A percentile compares a stretch with the other conserved stretches of the same genome.
Conservation (phyloP, 441 rosid genomes). For the Pelargonium citronellum region DNA sequence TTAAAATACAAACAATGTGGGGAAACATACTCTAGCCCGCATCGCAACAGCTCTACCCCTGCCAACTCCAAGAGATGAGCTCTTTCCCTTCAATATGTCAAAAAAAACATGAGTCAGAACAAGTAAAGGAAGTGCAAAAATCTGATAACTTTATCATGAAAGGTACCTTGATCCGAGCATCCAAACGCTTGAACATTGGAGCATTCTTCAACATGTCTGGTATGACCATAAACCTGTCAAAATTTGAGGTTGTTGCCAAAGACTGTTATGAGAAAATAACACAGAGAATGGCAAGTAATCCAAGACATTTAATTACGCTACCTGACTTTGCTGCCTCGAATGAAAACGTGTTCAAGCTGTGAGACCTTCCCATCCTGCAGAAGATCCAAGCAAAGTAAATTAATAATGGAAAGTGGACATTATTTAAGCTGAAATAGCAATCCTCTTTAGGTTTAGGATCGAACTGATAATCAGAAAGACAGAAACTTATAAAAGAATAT, state of each 20-base stretch:
- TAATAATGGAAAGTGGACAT: not conserved
- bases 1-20: not conserved
- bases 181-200: constrained; percentile 32
- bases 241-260: constrained; percentile 12
- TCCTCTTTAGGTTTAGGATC: not conserved
- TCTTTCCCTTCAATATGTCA: constrained; percentile 69
- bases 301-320: not conserved
- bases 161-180: constrained; percentile 8
- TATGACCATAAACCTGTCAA: constrained; percentile 89
- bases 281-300: not conserved
- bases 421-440: not conserved
- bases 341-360: constrained; percentile 94
- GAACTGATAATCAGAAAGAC: not conserved
- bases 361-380: constrained; percentile 90
- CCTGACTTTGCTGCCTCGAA: constrained; percentile 95
- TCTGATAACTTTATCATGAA: not conserved
- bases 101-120: constrained; percentile 13
- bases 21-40: constrained; percentile 81
- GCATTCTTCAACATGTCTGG: constrained; percentile 98
- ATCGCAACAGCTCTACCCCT: constrained; percentile 96
- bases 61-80: constrained; percentile 92
- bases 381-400: constrained; percentile 4
- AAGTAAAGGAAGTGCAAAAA: not conserved
- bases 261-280: not conserved
- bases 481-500: not conserved